Conservation (phyloP, 148 eudicot species). For the Camellia lanceoleosa region DNA sequence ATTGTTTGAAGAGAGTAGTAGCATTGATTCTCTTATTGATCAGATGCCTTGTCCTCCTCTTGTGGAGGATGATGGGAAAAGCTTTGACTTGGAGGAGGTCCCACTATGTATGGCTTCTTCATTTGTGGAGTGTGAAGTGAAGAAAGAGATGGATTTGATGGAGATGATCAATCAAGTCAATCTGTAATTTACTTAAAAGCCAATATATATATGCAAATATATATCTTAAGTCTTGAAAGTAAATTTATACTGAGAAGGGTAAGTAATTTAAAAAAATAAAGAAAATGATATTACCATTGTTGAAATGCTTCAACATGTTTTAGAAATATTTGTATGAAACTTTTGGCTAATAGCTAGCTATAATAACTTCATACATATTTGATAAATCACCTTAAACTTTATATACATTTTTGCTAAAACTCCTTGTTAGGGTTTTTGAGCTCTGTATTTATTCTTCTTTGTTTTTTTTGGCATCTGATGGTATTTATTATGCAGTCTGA, state of each 20-base stretch:
- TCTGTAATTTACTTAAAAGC: slow-evolving; percentile 8
- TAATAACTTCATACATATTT: too few relatives aligned
- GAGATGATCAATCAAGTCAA: slow-evolving; percentile 58
- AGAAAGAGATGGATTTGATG: slow-evolving; percentile 57
- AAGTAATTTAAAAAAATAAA: background rate
- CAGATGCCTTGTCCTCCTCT: slow-evolving; percentile 14
- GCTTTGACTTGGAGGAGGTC: slow-evolving; percentile 25
- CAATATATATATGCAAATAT: background rate
- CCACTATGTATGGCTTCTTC: slow-evolving; percentile 17
- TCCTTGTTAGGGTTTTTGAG: too few relatives aligned
- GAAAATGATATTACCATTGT: background rate
- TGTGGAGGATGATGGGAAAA: slow-evolving; percentile 3
- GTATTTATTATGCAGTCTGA: too few relatives aligned
- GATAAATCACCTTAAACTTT: too few relatives aligned
- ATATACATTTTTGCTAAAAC: too few relatives aligned
- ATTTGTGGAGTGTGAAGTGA: slow-evolving; percentile 34
- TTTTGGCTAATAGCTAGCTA: background rate
- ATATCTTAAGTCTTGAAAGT: background rate
- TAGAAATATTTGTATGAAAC: slow-evolving; percentile 1
- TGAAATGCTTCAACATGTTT: background rate
- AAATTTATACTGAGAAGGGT: background rate
- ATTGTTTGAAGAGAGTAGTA: slow-evolving; percentile 33
- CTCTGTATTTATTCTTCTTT: too few relatives aligned
- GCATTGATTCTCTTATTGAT: slow-evolving; percentile 51
- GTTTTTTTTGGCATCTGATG: too few relatives aligned